Conservation (phyloP, 805 yeast species). For the Candida insectorum region DNA sequence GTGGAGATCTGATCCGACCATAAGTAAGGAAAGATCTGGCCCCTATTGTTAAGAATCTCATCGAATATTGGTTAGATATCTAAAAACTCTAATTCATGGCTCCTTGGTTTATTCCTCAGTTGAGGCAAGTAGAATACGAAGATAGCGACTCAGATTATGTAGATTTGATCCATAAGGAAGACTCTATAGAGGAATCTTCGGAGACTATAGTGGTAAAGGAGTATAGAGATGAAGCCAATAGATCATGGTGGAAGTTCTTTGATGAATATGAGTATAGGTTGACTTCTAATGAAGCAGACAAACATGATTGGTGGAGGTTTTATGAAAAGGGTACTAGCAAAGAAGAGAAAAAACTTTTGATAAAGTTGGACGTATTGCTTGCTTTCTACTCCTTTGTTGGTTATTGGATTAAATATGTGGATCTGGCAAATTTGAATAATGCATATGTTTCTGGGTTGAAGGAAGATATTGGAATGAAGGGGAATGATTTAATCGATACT, state of each 20-base stretch:
- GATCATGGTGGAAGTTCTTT: slow-evolving; percentile 49
- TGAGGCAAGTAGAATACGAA: slow-evolving; percentile 11
- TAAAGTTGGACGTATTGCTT: slow-evolving; percentile 24
- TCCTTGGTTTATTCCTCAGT: slow-evolving; percentile 18
- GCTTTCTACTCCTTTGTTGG: slow-evolving; percentile 10
- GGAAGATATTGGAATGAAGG: slow-evolving; percentile 32
- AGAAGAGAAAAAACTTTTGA: slow-evolving; percentile 24
- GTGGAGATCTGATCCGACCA: too few species aligned
- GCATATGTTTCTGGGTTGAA: slow-evolving; percentile 25
- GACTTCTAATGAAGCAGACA: slow-evolving; percentile 15
- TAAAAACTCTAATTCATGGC: too few species aligned
- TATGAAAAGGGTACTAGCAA: slow-evolving; percentile 24
- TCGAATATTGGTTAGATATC: too few species aligned
- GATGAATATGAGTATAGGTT: slow-evolving; percentile 30
- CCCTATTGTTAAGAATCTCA: too few species aligned
- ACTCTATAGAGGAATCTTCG: slow-evolving; percentile 2
- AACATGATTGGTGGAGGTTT: slow-evolving; percentile 22
- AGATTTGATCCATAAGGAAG: too few species aligned
- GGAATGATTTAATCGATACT: slow-evolving; percentile 26
- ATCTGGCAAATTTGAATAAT: slow-evolving; percentile 13
- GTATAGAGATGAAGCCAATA: slow-evolving; percentile 49
- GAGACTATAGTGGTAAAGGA: slow-evolving; percentile 4
- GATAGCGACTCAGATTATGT: slow-evolving; percentile 4
- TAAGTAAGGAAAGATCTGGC: too few species aligned
- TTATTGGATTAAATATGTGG: slow-evolving; percentile 11